Evolutionary conservation across 164 flowering plant genomes (phyloP).

Genomic region (Aristolochia californica): DNA sequence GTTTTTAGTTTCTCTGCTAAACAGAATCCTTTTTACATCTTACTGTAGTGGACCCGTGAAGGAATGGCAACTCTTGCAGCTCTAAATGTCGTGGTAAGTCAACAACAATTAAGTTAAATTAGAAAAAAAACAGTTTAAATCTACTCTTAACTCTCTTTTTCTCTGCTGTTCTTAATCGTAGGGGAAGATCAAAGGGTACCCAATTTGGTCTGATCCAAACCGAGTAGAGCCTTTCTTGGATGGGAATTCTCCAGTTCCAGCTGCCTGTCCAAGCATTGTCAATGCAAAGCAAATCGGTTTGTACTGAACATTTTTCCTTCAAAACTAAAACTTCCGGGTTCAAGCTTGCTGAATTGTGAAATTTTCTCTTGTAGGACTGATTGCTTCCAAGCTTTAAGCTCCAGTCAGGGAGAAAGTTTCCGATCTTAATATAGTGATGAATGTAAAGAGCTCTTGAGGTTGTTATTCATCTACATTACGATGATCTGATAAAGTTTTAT

Average conservation of each 20-base stretch:
- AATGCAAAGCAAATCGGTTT: conserved; percentile 77
- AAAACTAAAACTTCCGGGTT: background rate
- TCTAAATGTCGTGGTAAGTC: conserved; percentile 75
- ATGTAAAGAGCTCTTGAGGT: too few species aligned
- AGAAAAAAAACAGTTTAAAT: background rate
- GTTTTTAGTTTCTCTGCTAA: background rate
- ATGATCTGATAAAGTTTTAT: too few species aligned
- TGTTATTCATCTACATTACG: too few species aligned
- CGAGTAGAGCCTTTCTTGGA: conserved; percentile 68
- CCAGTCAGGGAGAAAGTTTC: background rate
- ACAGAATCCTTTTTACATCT: background rate
- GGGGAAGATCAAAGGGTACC: conserved; percentile 94
- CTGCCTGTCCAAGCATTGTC: conserved; percentile 89
- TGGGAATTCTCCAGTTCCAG: conserved; percentile 72
- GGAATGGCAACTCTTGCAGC: conserved; percentile 99
- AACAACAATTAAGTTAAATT: background rate
- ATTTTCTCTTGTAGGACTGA: conserved; percentile 25
- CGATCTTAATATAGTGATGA: too few species aligned
- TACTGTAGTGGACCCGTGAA: conserved; percentile 90
- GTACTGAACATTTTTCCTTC: background rate
- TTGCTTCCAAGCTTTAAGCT: conserved; percentile 26
- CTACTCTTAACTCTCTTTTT: background rate
- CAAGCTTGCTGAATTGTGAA: background rate
- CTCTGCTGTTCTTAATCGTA: conserved; percentile 9
- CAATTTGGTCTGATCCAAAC: conserved; percentile 78